These are phyloP conservation scores for Camellia japonica DNA, from an alignment of 148 eudicot species.

Conservation along the genomic window DNA sequence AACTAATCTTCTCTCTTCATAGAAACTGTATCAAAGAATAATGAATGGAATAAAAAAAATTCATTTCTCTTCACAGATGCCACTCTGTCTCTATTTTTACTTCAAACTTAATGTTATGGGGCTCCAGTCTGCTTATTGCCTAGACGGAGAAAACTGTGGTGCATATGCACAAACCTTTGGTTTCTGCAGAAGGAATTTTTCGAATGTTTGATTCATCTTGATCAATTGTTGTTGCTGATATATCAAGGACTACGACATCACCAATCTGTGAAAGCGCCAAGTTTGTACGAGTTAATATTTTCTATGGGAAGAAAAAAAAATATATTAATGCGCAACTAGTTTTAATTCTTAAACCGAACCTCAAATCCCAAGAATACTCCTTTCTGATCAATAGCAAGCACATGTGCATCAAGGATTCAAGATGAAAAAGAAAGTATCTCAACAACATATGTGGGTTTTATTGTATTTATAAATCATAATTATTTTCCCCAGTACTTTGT, in stretches of 20 bases:
- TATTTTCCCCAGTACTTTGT: not conserved
- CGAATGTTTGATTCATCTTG: constrained; percentile 55
- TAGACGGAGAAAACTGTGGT: not conserved
- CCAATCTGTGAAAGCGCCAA: constrained; percentile 55
- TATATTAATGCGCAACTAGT: not conserved
- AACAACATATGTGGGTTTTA: not conserved
- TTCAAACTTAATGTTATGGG: no score
- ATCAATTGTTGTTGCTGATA: constrained; percentile 85
- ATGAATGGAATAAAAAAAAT: not conserved
- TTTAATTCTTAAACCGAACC: constrained; percentile 4
- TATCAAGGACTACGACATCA: constrained; percentile 90
- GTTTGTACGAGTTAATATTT: not conserved
- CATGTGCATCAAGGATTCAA: not conserved
- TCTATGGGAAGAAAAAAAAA: not conserved
- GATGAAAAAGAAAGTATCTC: not conserved
- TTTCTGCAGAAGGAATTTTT: constrained; percentile 92
- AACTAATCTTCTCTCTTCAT: not conserved
- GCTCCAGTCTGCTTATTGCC: not conserved
- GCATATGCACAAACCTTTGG: constrained; percentile 56
- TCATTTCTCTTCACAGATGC: no score
- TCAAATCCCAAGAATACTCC: not conserved
- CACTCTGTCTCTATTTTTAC: no score
- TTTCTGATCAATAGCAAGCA: not conserved
- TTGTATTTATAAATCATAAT: not conserved
- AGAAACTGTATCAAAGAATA: not conserved